Base-by-base conservation (phyloP, 2,329 filamentous ascomycete species). In the Clarireedia homoeocarpa region DNA sequence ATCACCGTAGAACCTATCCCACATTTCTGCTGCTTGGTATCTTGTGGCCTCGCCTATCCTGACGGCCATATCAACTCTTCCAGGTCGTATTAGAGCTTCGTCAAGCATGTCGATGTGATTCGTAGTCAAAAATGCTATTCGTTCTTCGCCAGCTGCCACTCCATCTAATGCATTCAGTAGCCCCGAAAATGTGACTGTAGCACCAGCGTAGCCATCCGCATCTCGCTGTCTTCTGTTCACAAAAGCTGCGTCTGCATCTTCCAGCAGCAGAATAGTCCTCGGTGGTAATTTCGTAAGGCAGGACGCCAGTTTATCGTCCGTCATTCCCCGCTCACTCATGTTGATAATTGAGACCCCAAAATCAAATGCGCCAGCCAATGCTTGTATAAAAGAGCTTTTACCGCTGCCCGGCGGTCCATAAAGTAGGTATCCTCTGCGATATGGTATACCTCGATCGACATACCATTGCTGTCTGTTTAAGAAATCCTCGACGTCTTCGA, bases 321-420 rank as follows among this genome's bases (percentile, higher is more conserved):
- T 99, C 60, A 70, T 64, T 4, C 71, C 73, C 45, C 70, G 64
- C 51, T 69, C 72, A n/a, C 73, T 76, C 48, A 81, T 67, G 61
- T 76, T 80, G 48, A 82, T 70, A 48, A 80, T 73, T 58, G 79
- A 79, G 24, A 82, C 71, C 17, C 77, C 74, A 48, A 81, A 71
- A 23, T 77, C 77, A 44, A 82, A 71, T 38, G 78, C 71, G 10
- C 79, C 79, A 95, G 94, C 94, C 44, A 99, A 75, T 0, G 94
- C 91, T 71, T 96, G 91, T 60, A 99, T 96, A 65, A 99, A 97
- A 0, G 90, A 95, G 59, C 88, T 96, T 75, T 90, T 91, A 14
- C 87, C 87, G 0, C 84, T 89, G 0, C 87, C 87, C 0, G 87
- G 86, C 0, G 86, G 86, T 0, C 89, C 89, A 64, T 90, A 79